phyloP scores from a whole-genome alignment of 2,329 filamentous ascomycete species.

The Paraphaeosphaeria sporulosa region DNA sequence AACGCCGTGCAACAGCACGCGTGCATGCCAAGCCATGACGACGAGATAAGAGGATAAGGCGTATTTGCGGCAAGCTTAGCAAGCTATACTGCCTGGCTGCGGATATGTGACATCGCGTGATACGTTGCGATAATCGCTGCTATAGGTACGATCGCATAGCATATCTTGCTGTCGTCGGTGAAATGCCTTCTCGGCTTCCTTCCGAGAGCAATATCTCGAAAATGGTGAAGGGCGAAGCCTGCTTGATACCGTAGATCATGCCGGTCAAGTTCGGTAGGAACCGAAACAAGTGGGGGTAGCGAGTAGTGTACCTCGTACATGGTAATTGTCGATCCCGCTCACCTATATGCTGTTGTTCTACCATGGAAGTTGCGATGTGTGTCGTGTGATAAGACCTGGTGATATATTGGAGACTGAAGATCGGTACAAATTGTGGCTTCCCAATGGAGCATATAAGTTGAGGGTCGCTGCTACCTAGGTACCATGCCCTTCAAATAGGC shows the following conservation, averaged over 20 bases:
- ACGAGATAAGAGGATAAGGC: constrained; percentile 28
- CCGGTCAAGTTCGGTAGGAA: constrained; percentile 4
- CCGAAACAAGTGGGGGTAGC: background rate
- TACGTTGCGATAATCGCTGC: background rate
- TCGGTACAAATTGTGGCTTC: background rate
- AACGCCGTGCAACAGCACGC: constrained; percentile 10
- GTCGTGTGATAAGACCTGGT: background rate
- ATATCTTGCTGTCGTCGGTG: background rate
- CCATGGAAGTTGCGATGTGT: background rate
- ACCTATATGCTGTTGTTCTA: background rate
- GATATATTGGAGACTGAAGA: background rate
- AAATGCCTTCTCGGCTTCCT: background rate
- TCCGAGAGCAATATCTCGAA: too few relatives aligned
- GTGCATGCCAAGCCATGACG: constrained; percentile 30
- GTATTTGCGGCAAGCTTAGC: constrained; percentile 14
- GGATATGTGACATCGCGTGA: constrained; percentile 5
- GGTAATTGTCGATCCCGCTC: background rate
- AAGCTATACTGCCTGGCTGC: constrained; percentile 8
- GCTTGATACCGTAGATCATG: background rate
- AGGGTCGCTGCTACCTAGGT: background rate
- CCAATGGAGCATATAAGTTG: background rate
- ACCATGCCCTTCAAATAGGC: too few relatives aligned
- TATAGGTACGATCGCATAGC: background rate
- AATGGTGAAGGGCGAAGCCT: too few relatives aligned
- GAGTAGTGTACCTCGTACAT: background rate